These are phyloP conservation scores for Magnaporthiopsis rhizophila DNA, from an alignment of 2,329 filamentous ascomycete species.

Conservation along the genomic window DNA sequence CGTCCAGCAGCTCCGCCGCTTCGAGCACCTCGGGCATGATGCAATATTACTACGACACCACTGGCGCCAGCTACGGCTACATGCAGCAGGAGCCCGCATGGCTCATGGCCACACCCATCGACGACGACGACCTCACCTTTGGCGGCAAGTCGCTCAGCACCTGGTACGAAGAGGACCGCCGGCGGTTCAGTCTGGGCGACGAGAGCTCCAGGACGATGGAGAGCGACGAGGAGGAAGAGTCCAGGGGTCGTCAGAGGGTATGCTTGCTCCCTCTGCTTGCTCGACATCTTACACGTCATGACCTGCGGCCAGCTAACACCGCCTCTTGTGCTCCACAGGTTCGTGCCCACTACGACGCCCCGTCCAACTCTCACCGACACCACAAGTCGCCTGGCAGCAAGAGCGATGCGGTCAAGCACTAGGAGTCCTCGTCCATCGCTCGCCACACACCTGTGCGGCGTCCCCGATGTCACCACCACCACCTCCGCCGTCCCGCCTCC, in stretches of 20 bases:
- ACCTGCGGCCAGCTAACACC: background rate
- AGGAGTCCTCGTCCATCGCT: background rate
- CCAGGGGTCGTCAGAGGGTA: conserved; percentile 31
- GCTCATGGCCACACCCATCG: conserved; percentile 48
- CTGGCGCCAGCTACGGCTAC: background rate
- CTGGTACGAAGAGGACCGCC: conserved; percentile 53
- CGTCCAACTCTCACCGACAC: conserved; percentile 3
- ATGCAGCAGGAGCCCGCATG: conserved; percentile 22
- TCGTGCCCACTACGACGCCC: conserved; percentile 5
- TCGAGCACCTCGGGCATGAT: background rate
- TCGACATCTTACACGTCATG: background rate
- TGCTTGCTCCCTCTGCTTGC: background rate
- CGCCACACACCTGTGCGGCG: background rate
- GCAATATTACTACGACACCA: conserved; percentile 1
- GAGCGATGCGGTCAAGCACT: conserved; percentile 6
- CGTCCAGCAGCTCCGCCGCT: background rate
- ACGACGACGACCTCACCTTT: conserved; percentile 54
- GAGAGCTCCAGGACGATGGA: conserved; percentile 15
- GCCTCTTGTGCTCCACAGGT: conserved; percentile 2
- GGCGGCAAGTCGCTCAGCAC: conserved; percentile 50
- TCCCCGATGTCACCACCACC: background rate
- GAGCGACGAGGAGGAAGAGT: conserved; percentile 27
- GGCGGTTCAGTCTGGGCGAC: conserved; percentile 29
- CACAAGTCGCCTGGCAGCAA: conserved; percentile 4
- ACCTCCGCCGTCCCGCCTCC: background rate